Evolutionary conservation across 805 yeast genomes (phyloP), one percentile per base, ranked within the genome.

Genomic region (Tetrapisispora phaffii): DNA sequence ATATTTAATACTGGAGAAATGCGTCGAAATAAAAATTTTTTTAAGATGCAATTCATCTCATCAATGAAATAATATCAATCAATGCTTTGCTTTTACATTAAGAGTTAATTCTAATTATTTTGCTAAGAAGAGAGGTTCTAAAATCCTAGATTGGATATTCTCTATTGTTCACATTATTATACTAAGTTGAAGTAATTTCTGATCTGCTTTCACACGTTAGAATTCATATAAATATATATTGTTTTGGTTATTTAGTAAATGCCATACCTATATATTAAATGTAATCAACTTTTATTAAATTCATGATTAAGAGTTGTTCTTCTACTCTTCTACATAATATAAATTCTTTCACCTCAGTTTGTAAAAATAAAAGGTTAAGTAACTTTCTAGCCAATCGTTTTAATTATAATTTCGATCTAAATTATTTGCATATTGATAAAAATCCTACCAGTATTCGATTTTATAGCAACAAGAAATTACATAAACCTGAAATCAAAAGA

Each of bases 261-360:
- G 12, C 15, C 15, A 13, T 29, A 13, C 13, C 4, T 29, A 6
- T 13, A 29, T 29, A 17, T 33, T 33, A 33, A 17, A 9, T 33
- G 16, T 5, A 9, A 17, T 33, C 35, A n/a, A 36, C 16, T 38
- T 35, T 26, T 9, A 10, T 22, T 51, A 36, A 42, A 42, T 39
- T 29, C 16, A 39, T 42, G 39, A 12, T 36, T 33, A 22, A 17
- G 41, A 29, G 32, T 17, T 22, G 8, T n/a, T 31, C 31, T 37
- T 15, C n/a, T 22, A 17, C 41, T 37, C 33, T 42, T 37, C 29
- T 15, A 15, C 10, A 24, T 31, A 23, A 31, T 31, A 36, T 26
- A 33, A 19, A 12, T 36, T 42, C 31, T 32, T 42, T 29, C 23
- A 42, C n/a, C 17, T 33, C 23, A 17, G 36, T 23, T 31, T 33